Conservation (phyloP, 148 eudicot genomes). For the Pouteria glomerata region DNA sequence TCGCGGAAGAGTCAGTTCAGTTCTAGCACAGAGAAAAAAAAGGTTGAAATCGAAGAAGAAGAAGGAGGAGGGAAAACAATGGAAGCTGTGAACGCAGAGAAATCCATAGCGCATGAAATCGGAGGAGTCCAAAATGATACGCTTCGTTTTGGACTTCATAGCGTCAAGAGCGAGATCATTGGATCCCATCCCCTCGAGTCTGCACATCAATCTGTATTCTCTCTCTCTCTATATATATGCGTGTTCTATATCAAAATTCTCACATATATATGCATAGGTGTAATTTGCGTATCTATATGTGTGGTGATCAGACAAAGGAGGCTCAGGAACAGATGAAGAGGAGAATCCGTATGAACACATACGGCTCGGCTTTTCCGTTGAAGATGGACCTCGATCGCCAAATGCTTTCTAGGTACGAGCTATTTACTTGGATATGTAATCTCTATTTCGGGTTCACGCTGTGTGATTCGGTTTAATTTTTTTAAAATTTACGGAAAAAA, state of each 20-base stretch:
- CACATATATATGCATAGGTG: not conserved
- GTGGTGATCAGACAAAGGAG: constrained; percentile 32
- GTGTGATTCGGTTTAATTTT: not conserved
- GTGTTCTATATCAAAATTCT: no score
- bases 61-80: constrained; percentile 20
- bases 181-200: constrained; percentile 84
- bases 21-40: not conserved
- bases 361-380: constrained; percentile 81
- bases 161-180: constrained; percentile 74
- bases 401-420: constrained; percentile 60
- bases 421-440: not conserved
- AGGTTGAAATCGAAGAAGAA: not conserved
- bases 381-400: constrained; percentile 85
- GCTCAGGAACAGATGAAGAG: constrained; percentile 53
- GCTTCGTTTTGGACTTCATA: constrained; percentile 70
- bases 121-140: constrained; percentile 64
- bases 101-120: constrained; percentile 60
- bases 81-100: constrained; percentile 46
- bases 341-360: constrained; percentile 47
- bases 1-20: not conserved
- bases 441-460: not conserved
- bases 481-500: not conserved
- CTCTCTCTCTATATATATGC: constrained; percentile 12
- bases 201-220: constrained; percentile 44
- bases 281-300: not conserved